A percentile compares a stretch with the other conserved stretches of the same genome.
phyloP scores from a whole-genome alignment of 306 rosid genomes.

The Prunus fruticosa region DNA sequence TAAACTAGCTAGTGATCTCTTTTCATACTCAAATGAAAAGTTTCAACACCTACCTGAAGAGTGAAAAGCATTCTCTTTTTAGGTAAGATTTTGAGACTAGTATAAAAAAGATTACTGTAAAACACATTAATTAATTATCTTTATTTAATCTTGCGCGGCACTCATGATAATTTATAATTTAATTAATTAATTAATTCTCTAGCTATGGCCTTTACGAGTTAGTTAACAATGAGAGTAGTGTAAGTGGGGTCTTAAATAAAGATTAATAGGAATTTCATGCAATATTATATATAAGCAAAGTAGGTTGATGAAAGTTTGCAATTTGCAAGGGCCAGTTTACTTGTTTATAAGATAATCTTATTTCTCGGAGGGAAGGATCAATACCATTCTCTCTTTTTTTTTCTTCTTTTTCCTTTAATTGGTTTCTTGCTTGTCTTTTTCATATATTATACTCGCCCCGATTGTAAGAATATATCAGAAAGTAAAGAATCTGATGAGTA shows the following conservation, averaged over 20 bases:
- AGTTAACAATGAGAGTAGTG: not conserved
- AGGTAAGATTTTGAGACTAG: too few species aligned
- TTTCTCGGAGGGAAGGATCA: not conserved
- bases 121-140: not conserved
- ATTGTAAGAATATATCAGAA: not conserved
- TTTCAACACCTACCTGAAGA: not conserved
- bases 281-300: not conserved
- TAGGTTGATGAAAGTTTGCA: not conserved
- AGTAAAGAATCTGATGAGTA: not conserved
- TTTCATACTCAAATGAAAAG: not conserved
- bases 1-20: not conserved
- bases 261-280: not conserved
- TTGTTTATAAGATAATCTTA: not conserved
- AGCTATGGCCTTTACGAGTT: too few species aligned
- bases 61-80: not conserved
- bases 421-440: not conserved
- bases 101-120: too few species aligned
- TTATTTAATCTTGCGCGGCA: too few species aligned
- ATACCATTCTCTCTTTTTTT: not conserved
- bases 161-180: too few species aligned
- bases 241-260: not conserved
- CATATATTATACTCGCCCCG: not conserved
- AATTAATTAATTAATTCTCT: too few species aligned
- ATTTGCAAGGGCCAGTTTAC: constrained; percentile 4
- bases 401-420: not conserved